These are phyloP conservation scores for Agaricus sinodeliciosus DNA, from an alignment of 768 basidiomycete species.

Conservation along the genomic window DNA sequence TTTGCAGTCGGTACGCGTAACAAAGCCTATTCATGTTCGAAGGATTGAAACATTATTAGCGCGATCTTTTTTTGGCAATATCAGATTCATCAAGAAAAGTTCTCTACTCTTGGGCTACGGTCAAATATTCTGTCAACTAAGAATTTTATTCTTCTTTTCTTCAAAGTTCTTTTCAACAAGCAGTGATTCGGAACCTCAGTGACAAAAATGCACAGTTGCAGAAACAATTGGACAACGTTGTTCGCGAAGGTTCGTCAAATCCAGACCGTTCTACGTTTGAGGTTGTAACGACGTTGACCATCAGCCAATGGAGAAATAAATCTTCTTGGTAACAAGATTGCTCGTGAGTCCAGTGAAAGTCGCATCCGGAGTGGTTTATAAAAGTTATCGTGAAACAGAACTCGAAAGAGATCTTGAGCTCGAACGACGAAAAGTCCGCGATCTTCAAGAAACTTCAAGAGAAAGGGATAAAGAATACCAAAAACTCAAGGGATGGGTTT, in stretches of 20 bases:
- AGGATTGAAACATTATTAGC: slow-evolving; percentile 25
- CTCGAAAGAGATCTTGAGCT: slow-evolving; percentile 76
- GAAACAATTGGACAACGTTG: slow-evolving; percentile 80
- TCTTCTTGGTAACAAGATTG: slow-evolving; percentile 61
- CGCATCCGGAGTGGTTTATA: background rate
- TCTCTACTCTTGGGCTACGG: slow-evolving; percentile 7
- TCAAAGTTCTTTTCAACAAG: slow-evolving; percentile 74
- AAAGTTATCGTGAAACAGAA: slow-evolving; percentile 33
- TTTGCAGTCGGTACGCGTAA: slow-evolving; percentile 60
- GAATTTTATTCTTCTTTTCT: slow-evolving; percentile 9
- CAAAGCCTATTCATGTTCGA: too few species aligned
- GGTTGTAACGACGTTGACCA: background rate
- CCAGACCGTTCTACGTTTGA: background rate
- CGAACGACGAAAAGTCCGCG: slow-evolving; percentile 67
- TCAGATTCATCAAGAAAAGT: slow-evolving; percentile 85
- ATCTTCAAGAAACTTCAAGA: slow-evolving; percentile 65
- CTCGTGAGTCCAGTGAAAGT: slow-evolving; percentile 33
- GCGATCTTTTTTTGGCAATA: slow-evolving; percentile 91
- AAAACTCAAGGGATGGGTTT: slow-evolving; percentile 60
- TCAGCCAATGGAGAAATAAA: slow-evolving; percentile 73
- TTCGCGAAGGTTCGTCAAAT: slow-evolving; percentile 69
- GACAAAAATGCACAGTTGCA: slow-evolving; percentile 80
- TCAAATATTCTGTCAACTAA: background rate
- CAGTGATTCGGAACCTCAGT: slow-evolving; percentile 71
- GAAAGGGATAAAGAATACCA: slow-evolving; percentile 86